Conservation (phyloP, 345 rosid species). For the Boechera stricta region DNA sequence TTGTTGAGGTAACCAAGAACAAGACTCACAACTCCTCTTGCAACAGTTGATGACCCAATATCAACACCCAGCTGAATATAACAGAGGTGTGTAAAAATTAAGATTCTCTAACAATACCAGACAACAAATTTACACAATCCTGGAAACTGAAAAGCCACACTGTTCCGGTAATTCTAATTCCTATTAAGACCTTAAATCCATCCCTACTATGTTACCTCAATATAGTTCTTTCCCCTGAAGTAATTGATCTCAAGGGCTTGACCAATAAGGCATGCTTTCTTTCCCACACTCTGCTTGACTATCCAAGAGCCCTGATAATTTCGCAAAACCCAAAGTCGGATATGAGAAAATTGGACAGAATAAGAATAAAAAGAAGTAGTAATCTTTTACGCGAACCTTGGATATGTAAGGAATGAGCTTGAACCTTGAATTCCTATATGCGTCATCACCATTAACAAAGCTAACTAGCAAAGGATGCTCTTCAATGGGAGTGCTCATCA, state of each 20-base stretch:
- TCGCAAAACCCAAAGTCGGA: neutral
- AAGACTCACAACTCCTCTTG: slow-evolving; percentile 94
- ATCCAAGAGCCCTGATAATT: slow-evolving; percentile 91
- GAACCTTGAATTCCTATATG: slow-evolving; percentile 93
- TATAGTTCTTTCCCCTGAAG: slow-evolving; percentile 85
- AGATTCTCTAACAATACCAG: neutral
- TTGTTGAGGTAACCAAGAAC: slow-evolving; percentile 97
- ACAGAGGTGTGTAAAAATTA: neutral
- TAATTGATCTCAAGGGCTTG: slow-evolving; percentile 93
- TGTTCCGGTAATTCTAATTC: neutral
- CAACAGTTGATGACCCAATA: slow-evolving; percentile 93
- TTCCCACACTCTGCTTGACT: slow-evolving; percentile 97
- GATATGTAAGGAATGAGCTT: slow-evolving; percentile 98
- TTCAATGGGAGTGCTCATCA: slow-evolving; percentile 84
- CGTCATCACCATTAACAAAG: slow-evolving; percentile 83
- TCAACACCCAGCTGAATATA: slow-evolving; percentile 85
- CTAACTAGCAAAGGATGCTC: slow-evolving; percentile 77
- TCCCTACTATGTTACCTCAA: slow-evolving; percentile 65
- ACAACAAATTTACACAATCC: neutral
- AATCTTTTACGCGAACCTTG: slow-evolving; percentile 55
- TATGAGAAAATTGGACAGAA: neutral
- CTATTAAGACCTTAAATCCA: slow-evolving; percentile 6
- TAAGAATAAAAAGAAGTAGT: neutral
- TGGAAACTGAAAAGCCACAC: neutral
- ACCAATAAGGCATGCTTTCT: slow-evolving; percentile 92